phyloP scores from a whole-genome alignment of 1,139 yeast genomes.

The Candida freyschussii region DNA sequence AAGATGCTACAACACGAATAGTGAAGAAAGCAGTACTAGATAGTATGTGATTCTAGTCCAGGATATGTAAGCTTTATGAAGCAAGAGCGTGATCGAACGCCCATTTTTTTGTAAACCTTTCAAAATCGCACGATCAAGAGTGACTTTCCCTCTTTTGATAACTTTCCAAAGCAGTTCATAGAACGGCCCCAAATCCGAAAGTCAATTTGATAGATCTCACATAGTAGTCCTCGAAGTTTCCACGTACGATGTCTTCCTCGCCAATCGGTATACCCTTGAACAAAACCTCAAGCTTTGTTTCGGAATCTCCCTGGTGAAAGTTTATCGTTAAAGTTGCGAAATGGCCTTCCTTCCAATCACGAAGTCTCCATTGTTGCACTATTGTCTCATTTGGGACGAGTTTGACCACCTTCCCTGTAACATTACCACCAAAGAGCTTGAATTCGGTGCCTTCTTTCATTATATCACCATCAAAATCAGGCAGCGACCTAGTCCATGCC shows the following conservation, averaged over 20 bases:
- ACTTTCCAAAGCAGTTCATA: no score
- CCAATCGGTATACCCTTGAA: constrained; percentile 95
- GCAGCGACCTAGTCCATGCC: constrained; percentile 82
- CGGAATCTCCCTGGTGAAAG: constrained; percentile 73
- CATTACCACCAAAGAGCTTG: constrained; percentile 84
- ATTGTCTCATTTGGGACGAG: constrained; percentile 56
- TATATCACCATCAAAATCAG: constrained; percentile 50
- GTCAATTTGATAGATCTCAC: constrained; percentile 82
- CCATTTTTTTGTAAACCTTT: no score
- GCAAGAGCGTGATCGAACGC: no score
- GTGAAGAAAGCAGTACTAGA: no score
- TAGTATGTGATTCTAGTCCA: no score
- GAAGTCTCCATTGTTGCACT: constrained; percentile 78
- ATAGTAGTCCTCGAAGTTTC: constrained; percentile 85
- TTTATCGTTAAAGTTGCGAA: constrained; percentile 62
- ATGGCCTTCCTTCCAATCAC: constrained; percentile 84
- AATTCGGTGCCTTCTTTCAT: constrained; percentile 54
- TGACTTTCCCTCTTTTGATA: no score
- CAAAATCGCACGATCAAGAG: no score
- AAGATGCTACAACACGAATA: no score
- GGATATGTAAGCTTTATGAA: no score
- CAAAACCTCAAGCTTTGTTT: constrained; percentile 72
- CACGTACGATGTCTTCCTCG: constrained; percentile 86
- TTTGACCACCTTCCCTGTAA: constrained; percentile 61
- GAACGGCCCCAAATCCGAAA: constrained; percentile 89